Evolutionary conservation across 1,139 yeast genomes (phyloP).

Genomic region (Geotrichum klebahnii): DNA sequence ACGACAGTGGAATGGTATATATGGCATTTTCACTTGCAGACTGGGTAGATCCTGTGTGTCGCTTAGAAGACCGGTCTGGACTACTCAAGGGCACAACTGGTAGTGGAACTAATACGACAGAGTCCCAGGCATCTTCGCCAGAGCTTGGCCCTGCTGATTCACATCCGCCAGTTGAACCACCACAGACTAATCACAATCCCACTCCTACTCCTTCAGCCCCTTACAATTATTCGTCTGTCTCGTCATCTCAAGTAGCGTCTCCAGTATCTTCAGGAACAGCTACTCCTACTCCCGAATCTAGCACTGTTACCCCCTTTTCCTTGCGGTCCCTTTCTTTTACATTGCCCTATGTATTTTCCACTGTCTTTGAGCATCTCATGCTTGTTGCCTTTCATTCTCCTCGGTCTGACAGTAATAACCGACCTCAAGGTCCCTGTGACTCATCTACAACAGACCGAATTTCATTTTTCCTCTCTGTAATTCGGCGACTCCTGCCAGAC

Average conservation of each 20-base stretch:
- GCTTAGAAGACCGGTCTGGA: slow-evolving; percentile 13
- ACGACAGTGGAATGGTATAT: slow-evolving; percentile 82
- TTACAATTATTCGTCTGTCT: neutral
- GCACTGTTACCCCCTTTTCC: slow-evolving; percentile 5
- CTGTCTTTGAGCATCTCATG: slow-evolving; percentile 70
- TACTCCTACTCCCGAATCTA: slow-evolving; percentile 6
- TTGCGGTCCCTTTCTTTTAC: slow-evolving; percentile 13
- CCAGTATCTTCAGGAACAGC: slow-evolving; percentile 11
- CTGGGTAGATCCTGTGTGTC: slow-evolving; percentile 66
- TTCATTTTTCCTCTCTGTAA: slow-evolving; percentile 64
- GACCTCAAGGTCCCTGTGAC: slow-evolving; percentile 19
- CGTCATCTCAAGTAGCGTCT: neutral
- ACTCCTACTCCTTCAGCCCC: neutral
- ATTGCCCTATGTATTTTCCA: slow-evolving; percentile 43
- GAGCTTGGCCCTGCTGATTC: slow-evolving; percentile 10
- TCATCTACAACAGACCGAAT: slow-evolving; percentile 53
- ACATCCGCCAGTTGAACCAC: neutral
- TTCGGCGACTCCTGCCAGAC: slow-evolving; percentile 68
- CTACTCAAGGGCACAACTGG: neutral
- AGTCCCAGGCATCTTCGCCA: slow-evolving; percentile 10
- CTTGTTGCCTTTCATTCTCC: slow-evolving; percentile 74
- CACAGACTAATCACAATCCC: neutral
- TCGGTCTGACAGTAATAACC: slow-evolving; percentile 35
- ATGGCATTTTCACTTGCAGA: slow-evolving; percentile 83
- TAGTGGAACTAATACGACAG: slow-evolving; percentile 7